Conservation (phyloP, 2,329 filamentous ascomycete species). For the Seiridium cupressi region DNA sequence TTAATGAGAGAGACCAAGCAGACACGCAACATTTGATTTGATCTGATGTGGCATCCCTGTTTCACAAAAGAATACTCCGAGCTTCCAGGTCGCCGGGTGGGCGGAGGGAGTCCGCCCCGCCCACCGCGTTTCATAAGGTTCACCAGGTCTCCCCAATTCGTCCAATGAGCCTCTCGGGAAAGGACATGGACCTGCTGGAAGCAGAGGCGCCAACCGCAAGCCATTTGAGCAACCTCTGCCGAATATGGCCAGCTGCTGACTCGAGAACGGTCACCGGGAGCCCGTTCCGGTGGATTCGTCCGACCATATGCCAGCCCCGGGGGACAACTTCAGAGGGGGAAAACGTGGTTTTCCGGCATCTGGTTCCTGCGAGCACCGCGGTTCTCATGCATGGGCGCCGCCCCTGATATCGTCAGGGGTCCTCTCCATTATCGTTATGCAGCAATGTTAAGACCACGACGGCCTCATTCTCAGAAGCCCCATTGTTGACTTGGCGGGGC, state of each 20-base stretch:
- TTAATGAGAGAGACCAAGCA: too few species aligned
- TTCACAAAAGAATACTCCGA: not conserved
- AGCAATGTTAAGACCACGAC: not conserved
- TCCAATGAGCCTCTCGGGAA: not conserved
- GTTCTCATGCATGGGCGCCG: not conserved
- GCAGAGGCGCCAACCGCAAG: not conserved
- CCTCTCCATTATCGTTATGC: too few species aligned
- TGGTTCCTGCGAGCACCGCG: not conserved
- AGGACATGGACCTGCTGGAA: not conserved
- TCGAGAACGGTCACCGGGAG: not conserved
- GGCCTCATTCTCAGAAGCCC: not conserved
- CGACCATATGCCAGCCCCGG: not conserved
- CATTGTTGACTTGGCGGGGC: not conserved
- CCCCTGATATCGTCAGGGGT: not conserved
- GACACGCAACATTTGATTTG: not conserved
- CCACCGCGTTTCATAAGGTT: not conserved
- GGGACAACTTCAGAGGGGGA: not conserved
- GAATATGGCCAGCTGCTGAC: not conserved
- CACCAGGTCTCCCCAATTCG: not conserved
- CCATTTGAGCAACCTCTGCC: not conserved
- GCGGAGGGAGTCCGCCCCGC: not conserved
- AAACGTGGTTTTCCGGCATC: not conserved
- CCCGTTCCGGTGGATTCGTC: not conserved
- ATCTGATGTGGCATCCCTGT: not conserved
- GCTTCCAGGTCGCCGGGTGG: not conserved